Evolutionary conservation across 108 stramenopile species (phyloP).

Genomic region (Fistulifera solaris): DNA sequence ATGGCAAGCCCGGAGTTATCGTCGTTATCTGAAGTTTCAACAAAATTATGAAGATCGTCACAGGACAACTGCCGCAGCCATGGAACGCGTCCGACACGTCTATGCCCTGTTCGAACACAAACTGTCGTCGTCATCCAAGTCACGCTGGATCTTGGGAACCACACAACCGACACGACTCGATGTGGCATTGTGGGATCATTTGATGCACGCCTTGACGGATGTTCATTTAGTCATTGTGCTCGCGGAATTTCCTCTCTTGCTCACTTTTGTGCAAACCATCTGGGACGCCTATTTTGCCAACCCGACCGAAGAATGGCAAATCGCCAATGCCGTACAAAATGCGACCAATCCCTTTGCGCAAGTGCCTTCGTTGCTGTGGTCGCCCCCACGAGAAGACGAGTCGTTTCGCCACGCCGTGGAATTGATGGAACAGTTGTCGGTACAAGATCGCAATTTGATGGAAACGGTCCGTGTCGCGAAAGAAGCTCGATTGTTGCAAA

Average conservation of each 20-base stretch:
- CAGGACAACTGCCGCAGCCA: constrained; percentile 27
- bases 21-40: neutral
- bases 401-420: constrained; percentile 33
- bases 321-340: constrained; percentile 43
- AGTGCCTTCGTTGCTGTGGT: constrained; percentile 11
- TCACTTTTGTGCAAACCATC: constrained; percentile 44
- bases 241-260: constrained; percentile 38
- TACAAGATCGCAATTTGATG: constrained; percentile 46
- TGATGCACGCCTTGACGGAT: constrained; percentile 61
- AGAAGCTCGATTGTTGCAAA: constrained; percentile 20
- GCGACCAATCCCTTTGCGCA: constrained; percentile 38
- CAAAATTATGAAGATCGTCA: constrained; percentile 1
- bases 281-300: constrained; percentile 44
- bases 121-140: constrained; percentile 11
- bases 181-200: constrained; percentile 53
- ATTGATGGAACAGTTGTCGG: constrained; percentile 52
- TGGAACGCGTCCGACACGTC: constrained; percentile 36
- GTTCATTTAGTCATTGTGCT: constrained; percentile 56
- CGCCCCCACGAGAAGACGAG: constrained; percentile 6
- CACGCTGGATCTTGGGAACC: constrained; percentile 34
- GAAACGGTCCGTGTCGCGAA: constrained; percentile 32
- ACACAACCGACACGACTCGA: constrained; percentile 38
- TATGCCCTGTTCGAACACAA: constrained; percentile 39
- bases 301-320: constrained; percentile 12
- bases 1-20: neutral